Evolutionary conservation across 179 eudicot species (phyloP).

Genomic region (Corrigiola litoralis): DNA sequence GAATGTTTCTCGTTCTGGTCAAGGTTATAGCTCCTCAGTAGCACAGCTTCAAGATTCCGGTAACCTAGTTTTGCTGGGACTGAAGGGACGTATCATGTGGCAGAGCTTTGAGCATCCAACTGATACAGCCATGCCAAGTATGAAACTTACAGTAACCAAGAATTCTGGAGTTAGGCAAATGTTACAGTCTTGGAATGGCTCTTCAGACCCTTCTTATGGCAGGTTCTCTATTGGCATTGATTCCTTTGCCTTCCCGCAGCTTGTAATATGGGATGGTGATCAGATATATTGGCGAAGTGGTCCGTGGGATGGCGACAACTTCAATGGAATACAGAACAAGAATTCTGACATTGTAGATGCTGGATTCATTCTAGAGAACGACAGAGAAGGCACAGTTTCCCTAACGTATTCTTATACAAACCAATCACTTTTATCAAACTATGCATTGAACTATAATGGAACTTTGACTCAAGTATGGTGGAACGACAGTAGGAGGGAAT

Average conservation of each 20-base stretch:
- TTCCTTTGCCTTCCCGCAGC: conserved; percentile 7
- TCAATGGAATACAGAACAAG: conserved; percentile 18
- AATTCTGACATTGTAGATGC: not conserved
- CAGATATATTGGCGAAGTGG: conserved; percentile 24
- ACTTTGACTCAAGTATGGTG: not conserved
- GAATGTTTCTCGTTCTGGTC: conserved; percentile 1
- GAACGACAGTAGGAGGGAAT: conserved; percentile 17
- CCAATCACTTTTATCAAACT: not conserved
- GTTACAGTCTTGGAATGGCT: conserved; percentile 28
- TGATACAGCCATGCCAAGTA: conserved; percentile 30
- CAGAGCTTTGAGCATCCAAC: conserved; percentile 56
- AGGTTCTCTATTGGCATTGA: conserved; percentile 16
- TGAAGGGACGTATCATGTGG: conserved; percentile 28
- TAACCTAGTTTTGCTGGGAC: conserved; percentile 32
- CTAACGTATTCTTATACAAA: not conserved
- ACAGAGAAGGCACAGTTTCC: not conserved
- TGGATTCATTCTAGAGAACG: conserved; percentile 5
- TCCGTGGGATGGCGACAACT: conserved; percentile 32
- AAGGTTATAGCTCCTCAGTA: not conserved
- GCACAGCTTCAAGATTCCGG: conserved; percentile 43
- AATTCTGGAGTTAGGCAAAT: not conserved
- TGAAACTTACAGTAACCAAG: conserved; percentile 13
- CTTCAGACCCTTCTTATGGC: conserved; percentile 38
- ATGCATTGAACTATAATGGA: conserved; percentile 10
- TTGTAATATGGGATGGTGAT: conserved; percentile 19